Percentiles rank a stretch among this genome's conserved stretches.
These are phyloP conservation scores for Pseudozyma sp. DNA, from an alignment of 1,284 basidiomycete species.

Conservation along the genomic window DNA sequence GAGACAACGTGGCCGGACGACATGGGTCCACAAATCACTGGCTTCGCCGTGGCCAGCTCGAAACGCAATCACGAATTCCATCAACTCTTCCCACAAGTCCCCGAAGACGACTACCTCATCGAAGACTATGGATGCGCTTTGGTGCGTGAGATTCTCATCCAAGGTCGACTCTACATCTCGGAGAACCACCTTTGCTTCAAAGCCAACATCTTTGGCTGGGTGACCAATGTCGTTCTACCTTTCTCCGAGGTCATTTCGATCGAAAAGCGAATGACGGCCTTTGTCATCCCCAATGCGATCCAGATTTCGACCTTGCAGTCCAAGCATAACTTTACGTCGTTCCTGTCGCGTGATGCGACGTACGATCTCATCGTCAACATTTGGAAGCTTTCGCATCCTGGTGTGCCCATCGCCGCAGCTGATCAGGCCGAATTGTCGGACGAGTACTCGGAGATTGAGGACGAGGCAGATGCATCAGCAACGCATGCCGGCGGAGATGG, in stretches of 20 bases:
- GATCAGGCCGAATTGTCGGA: conserved; percentile 61
- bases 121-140: conserved; percentile 99
- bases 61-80: conserved; percentile 97
- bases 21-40: conserved; percentile 70
- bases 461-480: conserved; percentile 30
- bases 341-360: conserved; percentile 94
- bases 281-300: conserved; percentile 98
- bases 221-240: conserved; percentile 90
- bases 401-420: conserved; percentile 72
- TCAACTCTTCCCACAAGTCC: conserved; percentile 83
- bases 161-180: conserved; percentile 94
- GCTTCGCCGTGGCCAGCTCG: conserved; percentile 95
- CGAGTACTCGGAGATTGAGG: conserved; percentile 51
- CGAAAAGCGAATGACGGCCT: conserved; percentile 98
- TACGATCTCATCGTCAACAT: conserved; percentile 96
- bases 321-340: conserved; percentile 91
- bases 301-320: conserved; percentile 83
- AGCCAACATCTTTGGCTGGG: conserved; percentile 99
- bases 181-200: conserved; percentile 99
- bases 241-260: conserved; percentile 89
- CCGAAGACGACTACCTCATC: conserved; percentile 97
- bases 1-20: conserved; percentile 49
- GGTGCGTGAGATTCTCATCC: conserved; percentile 94
- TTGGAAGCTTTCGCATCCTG: conserved; percentile 89
- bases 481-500: conserved; percentile 24